Conservation (phyloP, 331 rosid genomes). For the Pyracantha coccinea region DNA sequence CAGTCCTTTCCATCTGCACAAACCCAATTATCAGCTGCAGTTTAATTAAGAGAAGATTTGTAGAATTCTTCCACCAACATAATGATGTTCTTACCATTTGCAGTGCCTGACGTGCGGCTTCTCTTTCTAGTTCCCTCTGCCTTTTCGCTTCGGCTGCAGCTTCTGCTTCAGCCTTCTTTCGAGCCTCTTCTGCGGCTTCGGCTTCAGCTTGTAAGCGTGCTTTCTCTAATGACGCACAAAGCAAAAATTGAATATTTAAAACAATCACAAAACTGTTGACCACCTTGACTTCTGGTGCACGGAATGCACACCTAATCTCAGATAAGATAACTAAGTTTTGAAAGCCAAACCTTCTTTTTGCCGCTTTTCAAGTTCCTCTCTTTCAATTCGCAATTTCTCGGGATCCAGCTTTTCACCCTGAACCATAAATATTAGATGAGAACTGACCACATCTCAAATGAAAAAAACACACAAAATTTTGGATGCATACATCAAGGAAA, state of each 20-base stretch:
- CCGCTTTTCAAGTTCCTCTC: constrained; percentile 79
- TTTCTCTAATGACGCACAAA: constrained; percentile 44
- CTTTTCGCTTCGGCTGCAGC: constrained; percentile 72
- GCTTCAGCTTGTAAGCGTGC: constrained; percentile 90
- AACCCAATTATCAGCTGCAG: constrained; percentile 9
- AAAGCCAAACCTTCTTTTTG: constrained; percentile 62
- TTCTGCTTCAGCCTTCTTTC: constrained; percentile 62
- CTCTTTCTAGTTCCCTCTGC: constrained; percentile 78
- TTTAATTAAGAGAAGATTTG: background rate
- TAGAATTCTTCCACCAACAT: background rate
- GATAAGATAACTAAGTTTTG: background rate
- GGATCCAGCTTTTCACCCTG: constrained; percentile 90
- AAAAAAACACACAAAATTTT: background rate
- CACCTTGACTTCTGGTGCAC: background rate
- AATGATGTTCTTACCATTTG: constrained; percentile 40
- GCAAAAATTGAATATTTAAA: background rate
- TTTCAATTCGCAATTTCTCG: constrained; percentile 67
- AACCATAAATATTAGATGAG: constrained; percentile 12
- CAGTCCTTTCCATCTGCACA: constrained; percentile 84
- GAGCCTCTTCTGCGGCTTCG: constrained; percentile 86
- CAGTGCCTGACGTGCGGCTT: constrained; percentile 87
- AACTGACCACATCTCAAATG: constrained; percentile 1
- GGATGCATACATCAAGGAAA: background rate
- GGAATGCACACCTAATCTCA: no score
- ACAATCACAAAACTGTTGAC: background rate